Base-by-base conservation (phyloP, 106 monocot species). In the Apostasia ramifera region DNA sequence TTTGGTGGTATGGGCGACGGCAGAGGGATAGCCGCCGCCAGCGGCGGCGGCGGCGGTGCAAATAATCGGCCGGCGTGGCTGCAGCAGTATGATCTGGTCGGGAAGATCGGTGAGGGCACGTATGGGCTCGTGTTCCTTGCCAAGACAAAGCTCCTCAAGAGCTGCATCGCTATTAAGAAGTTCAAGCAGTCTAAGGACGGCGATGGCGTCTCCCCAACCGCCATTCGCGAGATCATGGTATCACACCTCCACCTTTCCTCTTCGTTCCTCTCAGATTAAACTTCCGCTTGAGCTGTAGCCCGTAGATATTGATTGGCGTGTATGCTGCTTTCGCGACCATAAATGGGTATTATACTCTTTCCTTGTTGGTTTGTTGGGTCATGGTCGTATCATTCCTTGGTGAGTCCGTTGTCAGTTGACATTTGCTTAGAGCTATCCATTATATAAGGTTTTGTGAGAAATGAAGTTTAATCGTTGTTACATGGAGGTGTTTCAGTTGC, bases 101-200 rank as follows among this genome's bases (percentile, higher is more conserved):
- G 98, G 10, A 98, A 98, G 90, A 98, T 98, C 66, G 98, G 98
- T 41, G 98, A 98, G 76, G 98, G 98, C 12, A 98, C 98, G 39
- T 98, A 98, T 70, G 98, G 98, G 1, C 85, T 98, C 39, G 98
- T 98, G 44, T 98, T 97, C 77, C 68, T 98, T 13, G 98, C 92
- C 6, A 73, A 81, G 66, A 85, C 85, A 56, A 98, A 93, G 80
- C 66, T 41, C 15, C 76, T 75, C 39, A 91, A 83, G 75, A 52
- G 59, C 64, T 85, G 76, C 79, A 90, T 98, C 79, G 98, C 98
- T 55, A 93, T 98, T 70, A 93, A 98, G 81, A 98, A 98, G 80
- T 98, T 98, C 75, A 98, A 98, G 93, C 98, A 98, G 67, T 98
- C 98, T 59, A 98, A 98, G 63, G 98, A 98, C 59, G 98, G 98